Evolutionary conservation across 2,329 filamentous ascomycete species (phyloP).

Genomic region (Ceratocystis smalleyi): DNA sequence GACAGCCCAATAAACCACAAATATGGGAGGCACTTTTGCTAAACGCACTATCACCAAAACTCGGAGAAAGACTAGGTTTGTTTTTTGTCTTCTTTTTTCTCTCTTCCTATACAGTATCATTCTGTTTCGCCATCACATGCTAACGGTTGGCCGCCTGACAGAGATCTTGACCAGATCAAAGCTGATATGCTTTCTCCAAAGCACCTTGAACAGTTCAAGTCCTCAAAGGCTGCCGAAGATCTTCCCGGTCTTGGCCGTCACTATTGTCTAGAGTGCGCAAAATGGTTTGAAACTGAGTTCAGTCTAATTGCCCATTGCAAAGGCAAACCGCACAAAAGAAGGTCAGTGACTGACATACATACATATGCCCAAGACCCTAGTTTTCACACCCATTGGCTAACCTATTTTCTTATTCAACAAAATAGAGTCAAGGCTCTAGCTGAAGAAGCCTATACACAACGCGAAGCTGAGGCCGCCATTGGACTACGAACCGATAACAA

Average conservation of each 20-base stretch:
- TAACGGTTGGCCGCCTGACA: slow-evolving; percentile 27
- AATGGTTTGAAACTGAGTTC: slow-evolving; percentile 80
- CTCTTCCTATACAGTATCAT: background rate
- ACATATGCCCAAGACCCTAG: background rate
- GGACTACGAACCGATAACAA: slow-evolving; percentile 58
- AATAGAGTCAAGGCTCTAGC: slow-evolving; percentile 62
- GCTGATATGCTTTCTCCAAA: slow-evolving; percentile 63
- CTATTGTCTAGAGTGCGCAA: slow-evolving; percentile 88
- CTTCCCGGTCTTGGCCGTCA: slow-evolving; percentile 70
- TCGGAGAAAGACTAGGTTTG: slow-evolving; percentile 51
- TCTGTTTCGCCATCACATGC: background rate
- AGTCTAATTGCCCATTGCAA: slow-evolving; percentile 62
- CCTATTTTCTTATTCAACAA: slow-evolving; percentile 14
- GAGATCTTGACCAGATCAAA: slow-evolving; percentile 86
- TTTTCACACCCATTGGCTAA: background rate
- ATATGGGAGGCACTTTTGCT: slow-evolving; percentile 49
- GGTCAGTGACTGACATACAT: slow-evolving; percentile 33
- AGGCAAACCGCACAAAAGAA: slow-evolving; percentile 87
- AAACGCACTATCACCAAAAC: slow-evolving; percentile 59
- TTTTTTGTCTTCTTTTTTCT: background rate
- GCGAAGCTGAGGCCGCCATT: slow-evolving; percentile 66
- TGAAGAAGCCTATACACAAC: slow-evolving; percentile 75
- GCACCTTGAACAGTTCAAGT: slow-evolving; percentile 66
- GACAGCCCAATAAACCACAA: slow-evolving; percentile 18
- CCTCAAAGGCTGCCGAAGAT: slow-evolving; percentile 67